Conservation (phyloP, 140 eudicot genomes). For the Senecio squalidus region DNA sequence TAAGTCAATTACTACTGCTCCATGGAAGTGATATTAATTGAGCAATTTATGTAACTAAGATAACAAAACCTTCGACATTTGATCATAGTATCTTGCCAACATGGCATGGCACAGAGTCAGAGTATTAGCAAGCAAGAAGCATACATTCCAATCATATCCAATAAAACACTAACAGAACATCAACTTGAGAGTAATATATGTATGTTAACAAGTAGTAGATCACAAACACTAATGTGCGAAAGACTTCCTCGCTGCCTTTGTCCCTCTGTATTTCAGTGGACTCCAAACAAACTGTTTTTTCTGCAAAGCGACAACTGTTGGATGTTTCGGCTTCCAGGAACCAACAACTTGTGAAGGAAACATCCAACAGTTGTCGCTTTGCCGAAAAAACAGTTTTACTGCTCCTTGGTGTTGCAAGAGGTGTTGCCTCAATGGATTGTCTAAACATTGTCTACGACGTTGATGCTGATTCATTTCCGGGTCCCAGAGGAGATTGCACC, state of each 20-base stretch:
- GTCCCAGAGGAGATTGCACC: constrained; percentile 47
- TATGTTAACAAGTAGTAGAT: neutral
- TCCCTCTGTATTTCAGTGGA: constrained; percentile 50
- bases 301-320: constrained; percentile 74
- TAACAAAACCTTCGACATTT: too few species aligned
- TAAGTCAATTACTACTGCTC: too few species aligned
- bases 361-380: constrained; percentile 75
- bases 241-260: constrained; percentile 54
- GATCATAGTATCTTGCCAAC: too few species aligned
- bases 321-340: constrained; percentile 89
- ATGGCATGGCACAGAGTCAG: too few species aligned
- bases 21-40: too few species aligned
- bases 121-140: neutral
- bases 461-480: constrained; percentile 18
- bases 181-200: neutral
- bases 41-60: too few species aligned
- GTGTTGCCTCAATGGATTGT: too few species aligned
- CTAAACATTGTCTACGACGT: constrained; percentile 29
- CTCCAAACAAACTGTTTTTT: constrained; percentile 78
- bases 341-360: constrained; percentile 58
- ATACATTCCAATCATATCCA: neutral
- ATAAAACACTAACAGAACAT: too few species aligned
- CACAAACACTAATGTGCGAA: constrained; percentile 19
- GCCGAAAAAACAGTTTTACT: constrained; percentile 52
- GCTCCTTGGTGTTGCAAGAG: too few species aligned